A percentile compares a stretch with the other conserved stretches of the same genome.
These are phyloP conservation scores for Phytophthora podocarpi DNA, from an alignment of 352 stramenopile species.

Conservation along the genomic window DNA sequence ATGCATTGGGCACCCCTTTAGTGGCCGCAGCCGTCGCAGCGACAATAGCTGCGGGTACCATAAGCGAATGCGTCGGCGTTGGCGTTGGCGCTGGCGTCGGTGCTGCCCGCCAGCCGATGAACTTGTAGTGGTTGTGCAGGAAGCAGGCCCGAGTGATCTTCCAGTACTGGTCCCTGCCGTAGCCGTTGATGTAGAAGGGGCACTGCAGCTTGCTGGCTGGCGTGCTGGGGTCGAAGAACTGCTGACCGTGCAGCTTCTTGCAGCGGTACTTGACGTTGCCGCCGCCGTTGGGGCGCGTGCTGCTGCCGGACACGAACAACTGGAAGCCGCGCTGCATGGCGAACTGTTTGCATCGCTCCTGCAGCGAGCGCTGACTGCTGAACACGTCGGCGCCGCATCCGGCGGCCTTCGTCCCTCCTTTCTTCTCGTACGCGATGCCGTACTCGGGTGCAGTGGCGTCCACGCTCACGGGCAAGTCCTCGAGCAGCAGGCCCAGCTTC, in stretches of 20 bases:
- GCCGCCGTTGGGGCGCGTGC: slow-evolving; percentile 65
- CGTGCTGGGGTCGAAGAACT: slow-evolving; percentile 71
- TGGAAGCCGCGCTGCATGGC: slow-evolving; percentile 79
- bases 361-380: slow-evolving; percentile 58
- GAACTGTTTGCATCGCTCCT: slow-evolving; percentile 83
- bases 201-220: slow-evolving; percentile 58
- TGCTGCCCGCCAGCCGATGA: slow-evolving; percentile 62
- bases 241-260: slow-evolving; percentile 82
- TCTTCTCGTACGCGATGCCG: slow-evolving; percentile 80
- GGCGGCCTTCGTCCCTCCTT: slow-evolving; percentile 53
- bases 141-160: slow-evolving; percentile 82
- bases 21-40: slow-evolving; percentile 8
- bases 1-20: neutral
- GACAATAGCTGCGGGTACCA: slow-evolving; percentile 2
- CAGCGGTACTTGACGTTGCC: slow-evolving; percentile 86
- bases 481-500: slow-evolving; percentile 53
- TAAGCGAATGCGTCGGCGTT: neutral
- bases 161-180: slow-evolving; percentile 64
- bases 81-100: neutral
- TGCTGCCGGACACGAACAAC: slow-evolving; percentile 68
- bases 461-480: slow-evolving; percentile 44
- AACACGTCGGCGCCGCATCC: slow-evolving; percentile 71
- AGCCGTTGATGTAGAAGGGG: slow-evolving; percentile 85
- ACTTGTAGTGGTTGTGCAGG: slow-evolving; percentile 88
- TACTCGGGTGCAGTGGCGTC: slow-evolving; percentile 59